A percentile compares a stretch with the other conserved stretches of the same genome.
These are phyloP conservation scores for Cladosporium sp. DNA, from an alignment of 2,329 filamentous ascomycete genomes.

Conservation along the genomic window DNA sequence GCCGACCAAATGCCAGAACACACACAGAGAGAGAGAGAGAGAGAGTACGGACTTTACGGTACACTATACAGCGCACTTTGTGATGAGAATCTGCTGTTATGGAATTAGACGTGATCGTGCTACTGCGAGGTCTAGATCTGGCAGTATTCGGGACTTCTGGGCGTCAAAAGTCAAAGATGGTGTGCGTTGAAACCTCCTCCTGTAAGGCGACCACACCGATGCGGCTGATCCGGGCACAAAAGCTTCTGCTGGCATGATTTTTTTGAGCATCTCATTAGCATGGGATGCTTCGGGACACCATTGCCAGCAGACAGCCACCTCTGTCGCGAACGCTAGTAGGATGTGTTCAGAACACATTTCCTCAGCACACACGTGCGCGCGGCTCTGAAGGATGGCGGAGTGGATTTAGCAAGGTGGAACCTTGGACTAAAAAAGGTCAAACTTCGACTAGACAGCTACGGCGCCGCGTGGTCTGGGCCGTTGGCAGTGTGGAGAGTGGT, in stretches of 20 bases:
- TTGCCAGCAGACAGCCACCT: background rate
- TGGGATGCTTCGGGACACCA: background rate
- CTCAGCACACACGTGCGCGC: background rate
- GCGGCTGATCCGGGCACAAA: background rate
- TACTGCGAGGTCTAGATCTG: background rate
- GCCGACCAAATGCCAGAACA: background rate
- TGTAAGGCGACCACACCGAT: background rate
- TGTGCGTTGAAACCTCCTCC: background rate
- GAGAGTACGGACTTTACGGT: background rate
- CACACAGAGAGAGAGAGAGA: background rate
- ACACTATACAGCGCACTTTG: background rate
- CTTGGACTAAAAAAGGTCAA: background rate
- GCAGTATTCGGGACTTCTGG: background rate
- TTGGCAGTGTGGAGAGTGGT: slow-evolving; percentile 11
- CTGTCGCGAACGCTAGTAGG: background rate
- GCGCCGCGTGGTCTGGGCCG: slow-evolving; percentile 11
- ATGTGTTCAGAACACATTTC: background rate
- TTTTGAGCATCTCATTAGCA: background rate
- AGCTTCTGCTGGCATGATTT: background rate
- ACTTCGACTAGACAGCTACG: slow-evolving; percentile 10
- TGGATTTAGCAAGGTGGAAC: background rate
- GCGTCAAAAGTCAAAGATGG: background rate
- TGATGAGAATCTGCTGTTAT: background rate
- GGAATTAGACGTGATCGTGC: background rate
- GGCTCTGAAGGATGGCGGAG: slow-evolving; percentile 6